Base-by-base conservation (phyloP, 2,329 filamentous ascomycete species). In the Monosporascus sp. region DNA sequence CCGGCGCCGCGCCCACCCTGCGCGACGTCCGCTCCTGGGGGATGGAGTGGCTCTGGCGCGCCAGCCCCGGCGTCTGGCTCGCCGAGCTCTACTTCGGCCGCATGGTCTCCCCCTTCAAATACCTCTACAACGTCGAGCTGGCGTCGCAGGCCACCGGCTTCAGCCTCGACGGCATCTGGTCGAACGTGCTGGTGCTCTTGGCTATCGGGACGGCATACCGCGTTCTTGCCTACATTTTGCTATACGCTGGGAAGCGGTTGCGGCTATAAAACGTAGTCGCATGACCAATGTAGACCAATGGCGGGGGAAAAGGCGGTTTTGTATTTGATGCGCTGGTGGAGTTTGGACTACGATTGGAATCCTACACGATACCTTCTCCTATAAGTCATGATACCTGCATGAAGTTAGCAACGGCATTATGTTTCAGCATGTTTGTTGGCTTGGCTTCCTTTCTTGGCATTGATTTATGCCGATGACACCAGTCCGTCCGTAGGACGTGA, bases 11-110 rank as follows among this genome's bases (percentile, higher is more conserved):
- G 3, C 81, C 81, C 20, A 70, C 74, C 1, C 63, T 84, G 24
- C 62, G 67, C 5, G 74, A 72, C 50, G 79, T 81, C 8, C 70
- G 72, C 53, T 58, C 59, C 0, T 83, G 80, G 80, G 71, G 79
- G 41, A 58, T 83, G 59, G 73, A 75, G 51, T 80, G 79, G 78
- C 65, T 83, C 11, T 83, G 80, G 79, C 69, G 80, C 15, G 61
- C 72, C 17, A 76, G 71, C 9, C 81, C 80, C 0, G 80, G 75
- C 2, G 76, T 77, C 0, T 83, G 79, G 80, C 69, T 82, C 24
- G 74, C 78, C 0, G 80, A 84, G 63, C 63, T 77, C 14, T 83
- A 82, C 61, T 81, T 81, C 57, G 76, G 74, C 0, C 69, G 78
- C 61, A 74, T 81, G 49, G 65, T 82, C 5, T 64, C 59, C 25